Percentiles rank a stretch among this genome's conserved stretches.
Evolutionary conservation across 2,329 filamentous ascomycete species (phyloP).

Genomic region (Pezicula carpinea): DNA sequence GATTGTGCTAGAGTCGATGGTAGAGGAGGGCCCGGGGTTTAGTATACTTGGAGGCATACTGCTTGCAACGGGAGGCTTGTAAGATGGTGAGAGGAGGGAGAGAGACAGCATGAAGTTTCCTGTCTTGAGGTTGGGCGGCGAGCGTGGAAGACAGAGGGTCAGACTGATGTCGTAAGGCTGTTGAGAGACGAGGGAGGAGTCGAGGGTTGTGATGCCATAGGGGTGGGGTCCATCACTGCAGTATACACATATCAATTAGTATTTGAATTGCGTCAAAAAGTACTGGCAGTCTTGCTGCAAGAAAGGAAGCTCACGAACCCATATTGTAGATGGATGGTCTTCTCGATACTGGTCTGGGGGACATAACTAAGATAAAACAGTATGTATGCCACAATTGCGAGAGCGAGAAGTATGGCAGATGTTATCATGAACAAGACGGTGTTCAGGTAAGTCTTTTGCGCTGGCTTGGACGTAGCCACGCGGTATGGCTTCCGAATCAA

Average conservation of each 20-base stretch:
- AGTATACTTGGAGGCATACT: conserved; percentile 13
- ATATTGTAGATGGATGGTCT: conserved; percentile 63
- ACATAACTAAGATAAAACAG: conserved; percentile 68
- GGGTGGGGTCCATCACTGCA: conserved; percentile 33
- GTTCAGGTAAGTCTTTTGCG: conserved; percentile 61
- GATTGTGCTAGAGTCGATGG: conserved; percentile 28
- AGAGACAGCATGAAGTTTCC: conserved; percentile 96
- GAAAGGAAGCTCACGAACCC: conserved; percentile 35
- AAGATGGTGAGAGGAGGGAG: conserved; percentile 53
- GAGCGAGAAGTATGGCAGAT: conserved; percentile 48
- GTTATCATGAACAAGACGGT: conserved; percentile 37
- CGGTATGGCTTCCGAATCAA: conserved; percentile 48
- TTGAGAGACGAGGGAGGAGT: conserved; percentile 53
- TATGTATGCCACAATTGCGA: conserved; percentile 57
- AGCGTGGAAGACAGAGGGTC: conserved; percentile 71
- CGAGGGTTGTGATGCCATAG: conserved; percentile 25
- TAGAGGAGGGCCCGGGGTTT: background rate
- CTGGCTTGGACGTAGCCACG: conserved; percentile 53
- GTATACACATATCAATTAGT: background rate
- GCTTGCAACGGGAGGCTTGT: conserved; percentile 28
- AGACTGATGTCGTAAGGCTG: conserved; percentile 85
- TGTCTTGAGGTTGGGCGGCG: conserved; percentile 65
- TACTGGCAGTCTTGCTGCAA: background rate
- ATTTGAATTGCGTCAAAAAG: too few species aligned
- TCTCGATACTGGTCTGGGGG: conserved; percentile 57